Evolutionary conservation across 2,329 filamentous ascomycete species (phyloP), one percentile per base, ranked within the genome.

Genomic region (Penicillium sp.): DNA sequence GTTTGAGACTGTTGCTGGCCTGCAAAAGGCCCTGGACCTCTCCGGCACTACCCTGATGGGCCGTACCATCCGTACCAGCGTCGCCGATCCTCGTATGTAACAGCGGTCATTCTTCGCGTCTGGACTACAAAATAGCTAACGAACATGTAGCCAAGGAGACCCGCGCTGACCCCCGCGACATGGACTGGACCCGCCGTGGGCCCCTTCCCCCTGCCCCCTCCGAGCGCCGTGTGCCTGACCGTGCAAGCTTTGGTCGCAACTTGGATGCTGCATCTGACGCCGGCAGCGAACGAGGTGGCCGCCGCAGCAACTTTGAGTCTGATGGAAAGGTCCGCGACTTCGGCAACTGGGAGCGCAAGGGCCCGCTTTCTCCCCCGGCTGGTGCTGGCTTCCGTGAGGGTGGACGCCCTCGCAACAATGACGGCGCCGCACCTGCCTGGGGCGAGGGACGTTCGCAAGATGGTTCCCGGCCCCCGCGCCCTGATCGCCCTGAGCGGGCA

Each of bases 141-240:
- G 10, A 33, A 1, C 39, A 16, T 67, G 54, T 69, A 97, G 93
- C 93, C 75, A 96, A 96, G 82, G 92, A 95, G 50, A 63, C 66
- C 56, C 87, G 92, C 71, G 85, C 85, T 62, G 92, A 96, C 61
- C 84, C 83, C 62, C 89, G 93, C 69, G 92, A 96, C 68, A 84
- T 97, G 67, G 91, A 95, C 79, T 98, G 95, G 94, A 90, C 90
- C 69, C 91, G 95, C 74, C 95, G 93, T 78, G 95, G 95, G 13
- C 94, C 94, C 63, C 85, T 96, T 55, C 87, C 90, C 62, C 90
- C 92, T 67, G 79, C 90, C 33, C 50, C 50, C 10, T 88, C 89
- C 49, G 77, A 79, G 66, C 83, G 86, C 60, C 80, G 83, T 64
- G 75, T 77, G 24, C 82, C 82, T 56, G 83, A 86, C 57, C 78